Percentiles rank a stretch among this genome's conserved stretches.
phyloP scores from a whole-genome alignment of 352 stramenopile genomes.

The Globisporangium echinulatum region DNA sequence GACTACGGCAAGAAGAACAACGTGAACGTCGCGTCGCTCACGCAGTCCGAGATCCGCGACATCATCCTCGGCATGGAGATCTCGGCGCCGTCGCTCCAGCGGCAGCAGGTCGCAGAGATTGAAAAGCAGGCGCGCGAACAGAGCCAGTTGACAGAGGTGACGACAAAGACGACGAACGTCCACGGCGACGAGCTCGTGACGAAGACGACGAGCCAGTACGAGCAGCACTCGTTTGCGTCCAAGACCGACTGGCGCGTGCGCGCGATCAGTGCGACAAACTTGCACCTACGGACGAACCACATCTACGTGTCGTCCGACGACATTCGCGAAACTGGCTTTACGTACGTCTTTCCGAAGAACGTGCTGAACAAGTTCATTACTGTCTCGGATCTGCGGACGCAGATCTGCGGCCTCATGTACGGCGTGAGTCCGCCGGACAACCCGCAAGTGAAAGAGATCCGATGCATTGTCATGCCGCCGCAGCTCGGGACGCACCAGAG shows the following conservation, averaged over 20 bases:
- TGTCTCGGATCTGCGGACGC: conserved; percentile 95
- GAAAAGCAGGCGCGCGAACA: conserved; percentile 98
- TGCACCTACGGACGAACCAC: conserved; percentile 98
- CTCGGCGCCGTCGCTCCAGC: conserved; percentile 96
- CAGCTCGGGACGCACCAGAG: conserved; percentile 98
- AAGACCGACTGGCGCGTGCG: conserved; percentile 99
- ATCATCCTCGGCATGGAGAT: conserved; percentile 99
- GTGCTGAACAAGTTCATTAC: conserved; percentile 99
- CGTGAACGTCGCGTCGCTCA: conserved; percentile 99
- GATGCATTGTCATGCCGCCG: conserved; percentile 98
- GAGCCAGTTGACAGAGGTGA: conserved; percentile 97
- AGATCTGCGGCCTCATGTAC: conserved; percentile 98
- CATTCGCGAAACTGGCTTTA: conserved; percentile 96
- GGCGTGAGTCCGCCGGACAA: conserved; percentile 98
- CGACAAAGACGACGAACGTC: conserved; percentile 99
- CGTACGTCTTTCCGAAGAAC: conserved; percentile 99
- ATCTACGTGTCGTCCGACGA: conserved; percentile 99
- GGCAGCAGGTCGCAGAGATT: conserved; percentile 99
- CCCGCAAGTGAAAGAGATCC: conserved; percentile 98
- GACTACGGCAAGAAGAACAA: conserved; percentile 99
- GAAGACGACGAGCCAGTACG: conserved; percentile 98
- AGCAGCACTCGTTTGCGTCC: conserved; percentile 98
- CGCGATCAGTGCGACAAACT: conserved; percentile 98
- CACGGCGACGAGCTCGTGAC: conserved; percentile 99
- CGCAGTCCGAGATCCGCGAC: conserved; percentile 99